phyloP scores from a whole-genome alignment of 164 flowering plant genomes.

The Magnolia officinalis region DNA sequence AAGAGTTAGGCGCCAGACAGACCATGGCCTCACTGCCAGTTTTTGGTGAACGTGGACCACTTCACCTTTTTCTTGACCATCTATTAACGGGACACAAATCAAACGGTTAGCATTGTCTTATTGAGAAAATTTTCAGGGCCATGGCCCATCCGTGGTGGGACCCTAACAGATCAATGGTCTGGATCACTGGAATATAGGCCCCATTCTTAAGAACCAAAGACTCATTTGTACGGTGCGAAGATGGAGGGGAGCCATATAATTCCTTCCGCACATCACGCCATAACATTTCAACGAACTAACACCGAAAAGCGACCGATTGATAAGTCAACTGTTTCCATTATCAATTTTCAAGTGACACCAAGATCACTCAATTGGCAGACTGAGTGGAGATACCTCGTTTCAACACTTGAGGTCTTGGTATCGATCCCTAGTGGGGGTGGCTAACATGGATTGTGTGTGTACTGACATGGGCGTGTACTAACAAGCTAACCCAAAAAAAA shows the following conservation, averaged over 20 bases:
- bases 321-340: not conserved
- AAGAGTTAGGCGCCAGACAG: no score
- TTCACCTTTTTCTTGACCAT: not conserved
- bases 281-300: not conserved
- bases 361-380: no score
- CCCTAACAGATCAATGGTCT: not conserved
- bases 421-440: no score
- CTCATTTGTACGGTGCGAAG: not conserved
- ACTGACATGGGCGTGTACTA: no score
- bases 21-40: no score
- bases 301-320: not conserved
- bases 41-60: no score
- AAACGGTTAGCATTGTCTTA: not conserved
- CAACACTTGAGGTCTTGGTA: no score
- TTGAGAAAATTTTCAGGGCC: not conserved
- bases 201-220: not conserved
- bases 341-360: no score
- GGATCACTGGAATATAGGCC: not conserved
- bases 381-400: no score
- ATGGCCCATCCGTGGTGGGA: not conserved
- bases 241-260: not conserved
- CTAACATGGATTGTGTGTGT: no score
- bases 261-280: conserved; percentile 6
- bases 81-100: not conserved
- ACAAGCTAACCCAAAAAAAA: no score